Evolutionary conservation across 2,329 filamentous ascomycete species (phyloP), one percentile per base, ranked within the genome.

Genomic region (Pseudocercospora pini-densiflorae): DNA sequence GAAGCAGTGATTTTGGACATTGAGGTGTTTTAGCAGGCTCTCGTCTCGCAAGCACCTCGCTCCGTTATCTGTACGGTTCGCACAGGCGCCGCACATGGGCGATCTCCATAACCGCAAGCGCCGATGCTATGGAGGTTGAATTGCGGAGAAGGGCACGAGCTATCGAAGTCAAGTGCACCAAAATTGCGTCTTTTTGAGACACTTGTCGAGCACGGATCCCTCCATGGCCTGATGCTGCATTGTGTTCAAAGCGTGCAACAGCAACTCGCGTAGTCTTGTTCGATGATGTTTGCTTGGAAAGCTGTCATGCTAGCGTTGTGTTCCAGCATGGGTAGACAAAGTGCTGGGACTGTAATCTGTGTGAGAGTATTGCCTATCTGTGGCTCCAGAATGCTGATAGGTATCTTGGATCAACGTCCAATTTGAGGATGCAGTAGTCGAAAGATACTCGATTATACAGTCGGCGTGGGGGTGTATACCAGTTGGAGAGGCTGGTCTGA

Each of bases 151-250:
- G 58, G 53, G 62, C 68, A 47, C 49, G 64, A 64, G 62, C 64
- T 59, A 59, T 31, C 45, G 55, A 61, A 58, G 43, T 23, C 59
- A 47, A 65, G 45, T 19, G 62, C 61, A 64, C 61, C 45, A 66
- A 54, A 33, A 64, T 68, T 67, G 68, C 64, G 66, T 63, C 53
- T 61, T 62, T 64, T 61, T 66, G 64, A 65, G 64, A 68, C 64
- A 57, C 19, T 53, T 14, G 58, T 19, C 24, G 43, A 51, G 63
- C 68, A 68, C 62, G 51, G 66, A 66, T 70, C 66, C 43, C 64
- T 43, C 21, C 21, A 49, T 64, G 68, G 65, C 57, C 57, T 33
- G 62, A 31, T 47, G n/a, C 27, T 63, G 59, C 64, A 62, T 65
- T 59, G 55, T 63, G 54, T 61, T 61, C 47, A 40, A 43, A 45